phyloP scores from a whole-genome alignment of 176 grass and related monocot genomes.

The Ensete glaucum region DNA sequence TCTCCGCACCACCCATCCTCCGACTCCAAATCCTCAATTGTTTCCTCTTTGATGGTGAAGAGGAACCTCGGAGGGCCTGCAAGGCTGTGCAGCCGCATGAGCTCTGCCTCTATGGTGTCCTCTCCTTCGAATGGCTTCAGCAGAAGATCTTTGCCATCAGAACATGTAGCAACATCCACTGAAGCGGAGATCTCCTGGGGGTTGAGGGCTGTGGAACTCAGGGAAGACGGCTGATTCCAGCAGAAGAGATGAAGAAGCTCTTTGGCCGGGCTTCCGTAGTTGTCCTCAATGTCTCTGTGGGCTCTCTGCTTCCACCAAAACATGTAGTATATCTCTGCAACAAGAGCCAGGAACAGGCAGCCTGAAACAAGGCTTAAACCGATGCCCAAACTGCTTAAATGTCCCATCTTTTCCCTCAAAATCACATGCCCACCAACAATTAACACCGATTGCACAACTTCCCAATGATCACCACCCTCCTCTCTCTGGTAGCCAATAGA shows the following conservation, averaged over 20 bases:
- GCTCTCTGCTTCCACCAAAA: slow-evolving; percentile 8
- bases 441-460: neutral
- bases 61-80: slow-evolving; percentile 11
- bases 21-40: slow-evolving; percentile 10
- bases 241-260: slow-evolving; percentile 7
- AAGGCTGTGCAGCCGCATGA: slow-evolving; percentile 10
- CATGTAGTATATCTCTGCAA: neutral
- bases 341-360: neutral
- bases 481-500: neutral
- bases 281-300: slow-evolving; percentile 11
- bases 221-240: slow-evolving; percentile 1
- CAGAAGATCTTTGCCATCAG: neutral
- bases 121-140: neutral
- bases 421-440: neutral
- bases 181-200: neutral
- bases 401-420: neutral
- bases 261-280: neutral
- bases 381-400: neutral
- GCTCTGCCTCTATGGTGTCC: slow-evolving; percentile 4
- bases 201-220: neutral
- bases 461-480: too few species aligned
- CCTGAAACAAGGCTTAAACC: slow-evolving; percentile 10
- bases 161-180: neutral
- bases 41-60: slow-evolving; percentile 22
- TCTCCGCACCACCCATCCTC: slow-evolving; percentile 11